A percentile compares a stretch with the other conserved stretches of the same genome.
These are phyloP conservation scores for Calocybe gangraenosa DNA, from an alignment of 768 basidiomycete species.

Conservation along the genomic window DNA sequence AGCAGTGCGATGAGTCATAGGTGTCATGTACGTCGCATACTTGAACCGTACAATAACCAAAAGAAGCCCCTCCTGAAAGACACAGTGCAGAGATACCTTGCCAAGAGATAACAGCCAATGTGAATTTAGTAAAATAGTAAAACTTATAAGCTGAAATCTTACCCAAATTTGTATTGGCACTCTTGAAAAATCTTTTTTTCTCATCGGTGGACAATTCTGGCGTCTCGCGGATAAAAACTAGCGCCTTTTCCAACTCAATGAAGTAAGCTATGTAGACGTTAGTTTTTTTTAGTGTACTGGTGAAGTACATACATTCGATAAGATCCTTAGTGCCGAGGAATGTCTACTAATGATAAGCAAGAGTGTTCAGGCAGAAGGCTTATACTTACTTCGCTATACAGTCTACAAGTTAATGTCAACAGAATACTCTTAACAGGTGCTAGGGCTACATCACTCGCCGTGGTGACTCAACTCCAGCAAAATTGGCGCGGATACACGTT, in stretches of 20 bases:
- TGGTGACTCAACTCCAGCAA: conserved; percentile 86
- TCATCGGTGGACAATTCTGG: conserved; percentile 76
- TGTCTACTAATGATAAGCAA: conserved; percentile 47
- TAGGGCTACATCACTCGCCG: conserved; percentile 36
- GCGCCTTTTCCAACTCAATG: conserved; percentile 68
- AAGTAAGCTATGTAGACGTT: conserved; percentile 61
- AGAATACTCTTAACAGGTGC: neutral
- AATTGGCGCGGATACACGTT: conserved; percentile 87
- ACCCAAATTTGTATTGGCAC: conserved; percentile 85
- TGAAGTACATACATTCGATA: conserved; percentile 64
- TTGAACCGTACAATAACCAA: conserved; percentile 75
- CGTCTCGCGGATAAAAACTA: conserved; percentile 74
- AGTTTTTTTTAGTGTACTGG: conserved; percentile 1
- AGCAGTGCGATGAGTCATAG: conserved; percentile 6
- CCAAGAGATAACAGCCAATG: neutral
- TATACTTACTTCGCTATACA: conserved; percentile 88
- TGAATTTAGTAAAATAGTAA: neutral
- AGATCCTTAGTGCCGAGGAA: conserved; percentile 88
- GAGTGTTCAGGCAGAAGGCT: conserved; percentile 4
- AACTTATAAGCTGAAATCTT: neutral
- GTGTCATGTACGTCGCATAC: neutral
- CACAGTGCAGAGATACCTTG: conserved; percentile 79
- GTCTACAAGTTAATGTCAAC: conserved; percentile 35
- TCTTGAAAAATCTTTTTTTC: conserved; percentile 90
- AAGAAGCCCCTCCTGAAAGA: conserved; percentile 92